phyloP scores from a whole-genome alignment of 2,329 filamentous ascomycete species.

The Exophiala phaeomuriformis region DNA sequence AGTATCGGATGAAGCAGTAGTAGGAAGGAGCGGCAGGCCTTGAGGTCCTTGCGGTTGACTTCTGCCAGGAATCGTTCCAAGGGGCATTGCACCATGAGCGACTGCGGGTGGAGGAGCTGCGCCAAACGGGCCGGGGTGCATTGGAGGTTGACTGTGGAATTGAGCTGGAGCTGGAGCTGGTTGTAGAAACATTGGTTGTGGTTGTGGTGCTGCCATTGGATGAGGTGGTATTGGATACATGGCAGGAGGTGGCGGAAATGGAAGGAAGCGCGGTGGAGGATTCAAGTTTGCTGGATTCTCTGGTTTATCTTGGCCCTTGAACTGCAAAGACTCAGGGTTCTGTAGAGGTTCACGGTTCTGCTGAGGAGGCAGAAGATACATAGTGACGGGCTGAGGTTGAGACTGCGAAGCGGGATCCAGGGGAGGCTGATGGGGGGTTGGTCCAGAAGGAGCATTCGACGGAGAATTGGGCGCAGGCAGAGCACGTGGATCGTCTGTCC shows the following conservation, averaged over 20 bases:
- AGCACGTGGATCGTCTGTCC: neutral
- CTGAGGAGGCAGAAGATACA: constrained; percentile 13
- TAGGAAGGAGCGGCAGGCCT: neutral
- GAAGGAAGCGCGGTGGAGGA: constrained; percentile 9
- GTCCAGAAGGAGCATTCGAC: neutral
- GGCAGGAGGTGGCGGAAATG: constrained; percentile 1
- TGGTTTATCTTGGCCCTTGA: neutral
- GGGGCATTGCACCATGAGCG: neutral
- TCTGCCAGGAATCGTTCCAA: neutral
- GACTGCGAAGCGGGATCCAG: constrained; percentile 12
- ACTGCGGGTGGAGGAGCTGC: neutral
- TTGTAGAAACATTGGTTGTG: neutral
- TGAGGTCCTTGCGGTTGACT: constrained; percentile 4
- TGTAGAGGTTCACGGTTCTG: constrained; percentile 6
- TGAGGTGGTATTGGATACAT: constrained; percentile 10
- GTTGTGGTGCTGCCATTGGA: constrained; percentile 4
- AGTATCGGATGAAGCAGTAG: constrained; percentile 3
- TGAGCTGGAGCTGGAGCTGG: neutral
- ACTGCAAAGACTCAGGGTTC: constrained; percentile 3
- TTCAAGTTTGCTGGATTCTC: neutral
- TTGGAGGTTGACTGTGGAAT: neutral
- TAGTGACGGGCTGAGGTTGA: constrained; percentile 15
- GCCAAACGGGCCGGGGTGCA: neutral
- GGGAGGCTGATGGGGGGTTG: neutral
- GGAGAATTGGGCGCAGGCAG: constrained; percentile 9